Base-by-base conservation (phyloP, 768 basidiomycete genomes). In the Rhizopogon vesiculosus region DNA sequence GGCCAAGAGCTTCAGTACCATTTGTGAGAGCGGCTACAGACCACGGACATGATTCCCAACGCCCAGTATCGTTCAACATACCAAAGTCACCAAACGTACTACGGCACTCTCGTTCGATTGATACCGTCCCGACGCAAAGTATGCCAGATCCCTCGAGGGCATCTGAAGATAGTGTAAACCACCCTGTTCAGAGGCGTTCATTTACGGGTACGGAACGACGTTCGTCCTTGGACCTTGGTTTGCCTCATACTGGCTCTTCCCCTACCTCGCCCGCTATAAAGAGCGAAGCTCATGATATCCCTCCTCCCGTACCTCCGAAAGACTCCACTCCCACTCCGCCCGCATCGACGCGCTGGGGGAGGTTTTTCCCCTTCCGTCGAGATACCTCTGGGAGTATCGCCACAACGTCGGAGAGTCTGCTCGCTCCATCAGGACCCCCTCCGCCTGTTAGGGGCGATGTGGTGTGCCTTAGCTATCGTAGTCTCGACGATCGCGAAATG, bases 401-500 rank as follows among this genome's bases (percentile, higher is more conserved):
- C 40, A 61, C 66, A 33, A 68, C 62, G 54, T 66, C 64, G 48
- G 62, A 64, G 4, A 35, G 59, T 33, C 50, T 59, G 16, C 60
- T 67, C 1, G 60, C 64, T 10, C 54, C 65, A 13, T 55, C 59
- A 3, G 51, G 58, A 9, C 57, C 60, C 8, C 60, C 73, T 15
- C 63, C 64, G 2, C 80, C 76, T 42, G 64, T 73, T 38, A 82
- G 75, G 59, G 92, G 92, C 2, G 89, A 93, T 45, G 76, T 95
- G 2, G 69, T 84, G 7, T 91, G 89, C 63, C 66, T 93, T 3
- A 72, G 73, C 42, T 95, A 95, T 64, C 71, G 80, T 59, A 89
- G 87, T 13, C 76, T 93, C 18, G 83, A 88, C 58, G 90, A 95
- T 65, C 75, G 77, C 31, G 82, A 75, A 7, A 93, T 95, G 87